A percentile compares a stretch with the other conserved stretches of the same genome.
Conservation (phyloP, 495 filamentous ascomycete genomes). For the Cercophora sp. region DNA sequence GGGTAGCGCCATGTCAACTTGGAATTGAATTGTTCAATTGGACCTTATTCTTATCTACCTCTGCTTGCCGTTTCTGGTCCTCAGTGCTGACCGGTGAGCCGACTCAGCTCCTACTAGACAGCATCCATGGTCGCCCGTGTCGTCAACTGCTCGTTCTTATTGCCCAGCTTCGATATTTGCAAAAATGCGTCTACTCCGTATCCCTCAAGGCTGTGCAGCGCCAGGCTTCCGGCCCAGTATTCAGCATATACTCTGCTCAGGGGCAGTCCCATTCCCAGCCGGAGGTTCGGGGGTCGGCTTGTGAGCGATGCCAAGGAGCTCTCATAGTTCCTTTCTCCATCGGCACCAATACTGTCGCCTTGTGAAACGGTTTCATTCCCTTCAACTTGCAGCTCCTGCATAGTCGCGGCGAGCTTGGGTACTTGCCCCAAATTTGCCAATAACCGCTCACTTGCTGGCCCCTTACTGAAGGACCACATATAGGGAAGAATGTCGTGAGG, state of each 20-base stretch:
- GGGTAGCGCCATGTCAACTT: neutral
- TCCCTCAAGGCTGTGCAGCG: constrained; percentile 89
- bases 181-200: constrained; percentile 98
- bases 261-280: constrained; percentile 89
- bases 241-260: constrained; percentile 95
- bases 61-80: no score
- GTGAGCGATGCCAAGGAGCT: constrained; percentile 73
- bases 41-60: neutral
- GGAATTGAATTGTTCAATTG: neutral
- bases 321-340: constrained; percentile 28
- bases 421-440: constrained; percentile 81
- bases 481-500: constrained; percentile 79
- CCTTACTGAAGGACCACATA: constrained; percentile 95
- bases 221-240: constrained; percentile 94
- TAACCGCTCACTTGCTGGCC: constrained; percentile 65
- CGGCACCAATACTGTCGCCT: neutral
- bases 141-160: constrained; percentile 95
- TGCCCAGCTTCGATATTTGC: constrained; percentile 94
- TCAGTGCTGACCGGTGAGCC: no score
- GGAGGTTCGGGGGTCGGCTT: constrained; percentile 77
- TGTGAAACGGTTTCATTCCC: no score
- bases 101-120: constrained; percentile 51
- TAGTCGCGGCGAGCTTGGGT: constrained; percentile 88
- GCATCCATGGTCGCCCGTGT: constrained; percentile 87
- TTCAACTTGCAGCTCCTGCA: constrained; percentile 69